phyloP scores from a whole-genome alignment of 2,329 filamentous ascomycete genomes.

The Clarireedia homoeocarpa region DNA sequence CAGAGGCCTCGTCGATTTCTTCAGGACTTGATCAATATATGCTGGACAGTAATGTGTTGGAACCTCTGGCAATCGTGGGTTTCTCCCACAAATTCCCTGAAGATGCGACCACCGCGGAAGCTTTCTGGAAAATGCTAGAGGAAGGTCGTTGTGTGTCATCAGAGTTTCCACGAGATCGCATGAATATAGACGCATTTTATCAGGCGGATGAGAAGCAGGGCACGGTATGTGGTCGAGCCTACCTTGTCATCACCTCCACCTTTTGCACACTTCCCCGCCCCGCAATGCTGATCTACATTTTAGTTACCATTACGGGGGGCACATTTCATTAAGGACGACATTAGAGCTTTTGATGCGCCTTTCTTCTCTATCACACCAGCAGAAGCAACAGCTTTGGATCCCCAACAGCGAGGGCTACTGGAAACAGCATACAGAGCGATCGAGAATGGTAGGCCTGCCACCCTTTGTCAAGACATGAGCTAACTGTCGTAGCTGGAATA shows the following conservation, averaged over 20 bases:
- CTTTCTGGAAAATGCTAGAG: constrained; percentile 42
- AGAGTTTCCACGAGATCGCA: constrained; percentile 24
- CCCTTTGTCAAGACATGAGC: background rate
- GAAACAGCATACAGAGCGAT: constrained; percentile 28
- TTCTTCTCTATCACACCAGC: constrained; percentile 17
- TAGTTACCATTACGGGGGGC: constrained; percentile 1
- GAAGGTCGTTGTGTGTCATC: constrained; percentile 40
- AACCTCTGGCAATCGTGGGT: constrained; percentile 44
- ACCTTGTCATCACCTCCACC: background rate
- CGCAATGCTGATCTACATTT: background rate
- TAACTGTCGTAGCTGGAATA: constrained; percentile 6
- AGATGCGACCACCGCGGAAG: constrained; percentile 35
- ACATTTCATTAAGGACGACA: constrained; percentile 12
- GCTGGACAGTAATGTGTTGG: background rate
- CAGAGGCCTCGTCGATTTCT: background rate
- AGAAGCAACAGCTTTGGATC: constrained; percentile 31
- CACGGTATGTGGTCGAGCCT: background rate
- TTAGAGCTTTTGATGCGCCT: constrained; percentile 15
- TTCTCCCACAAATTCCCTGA: constrained; percentile 45
- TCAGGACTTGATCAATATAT: background rate
- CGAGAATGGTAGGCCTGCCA: constrained; percentile 26
- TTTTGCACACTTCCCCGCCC: background rate
- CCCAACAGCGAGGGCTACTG: constrained; percentile 44
- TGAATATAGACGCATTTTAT: constrained; percentile 14
- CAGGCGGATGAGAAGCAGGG: constrained; percentile 1